Conservation (phyloP, 2,329 filamentous ascomycete species). For the Laburnicola sp. region DNA sequence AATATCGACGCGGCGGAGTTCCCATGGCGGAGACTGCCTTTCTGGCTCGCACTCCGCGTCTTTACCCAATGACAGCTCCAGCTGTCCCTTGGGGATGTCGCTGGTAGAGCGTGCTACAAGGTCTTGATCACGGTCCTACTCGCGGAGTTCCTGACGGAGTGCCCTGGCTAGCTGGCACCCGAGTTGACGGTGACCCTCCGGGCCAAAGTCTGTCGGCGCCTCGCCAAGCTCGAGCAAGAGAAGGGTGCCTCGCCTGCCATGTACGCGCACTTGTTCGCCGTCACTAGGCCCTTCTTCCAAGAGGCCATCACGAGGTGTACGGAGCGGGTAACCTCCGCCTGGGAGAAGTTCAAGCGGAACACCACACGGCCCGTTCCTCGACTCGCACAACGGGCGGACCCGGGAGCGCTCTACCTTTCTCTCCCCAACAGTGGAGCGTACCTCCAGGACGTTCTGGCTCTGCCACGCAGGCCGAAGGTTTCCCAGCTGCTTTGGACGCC, state of each 20-base stretch:
- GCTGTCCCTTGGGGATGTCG: conserved; percentile 41
- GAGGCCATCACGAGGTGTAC: conserved; percentile 35
- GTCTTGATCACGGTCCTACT: conserved; percentile 56
- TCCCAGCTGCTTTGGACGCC: conserved; percentile 7
- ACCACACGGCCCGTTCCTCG: conserved; percentile 46
- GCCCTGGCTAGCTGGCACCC: conserved; percentile 23
- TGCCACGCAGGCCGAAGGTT: conserved; percentile 8
- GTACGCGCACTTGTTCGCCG: conserved; percentile 11
- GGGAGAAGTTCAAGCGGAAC: conserved; percentile 19
- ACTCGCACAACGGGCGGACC: conserved; percentile 46
- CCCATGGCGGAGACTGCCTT: conserved; percentile 64
- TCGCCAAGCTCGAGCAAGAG: conserved; percentile 59
- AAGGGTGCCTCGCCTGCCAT: background rate
- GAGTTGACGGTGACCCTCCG: conserved; percentile 48
- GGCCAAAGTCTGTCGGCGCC: conserved; percentile 58
- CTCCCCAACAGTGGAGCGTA: conserved; percentile 24
- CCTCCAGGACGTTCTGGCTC: conserved; percentile 16
- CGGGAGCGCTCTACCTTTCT: conserved; percentile 18
- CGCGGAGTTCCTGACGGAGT: conserved; percentile 48
- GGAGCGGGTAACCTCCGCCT: conserved; percentile 31
- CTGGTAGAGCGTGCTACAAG: conserved; percentile 59
- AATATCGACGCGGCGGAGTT: conserved; percentile 49
- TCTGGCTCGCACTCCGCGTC: conserved; percentile 65
- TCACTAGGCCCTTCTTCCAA: conserved; percentile 9
- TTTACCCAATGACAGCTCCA: conserved; percentile 55